Evolutionary conservation across 768 basidiomycete species (phyloP).

Genomic region (Boletus tomentosulus): DNA sequence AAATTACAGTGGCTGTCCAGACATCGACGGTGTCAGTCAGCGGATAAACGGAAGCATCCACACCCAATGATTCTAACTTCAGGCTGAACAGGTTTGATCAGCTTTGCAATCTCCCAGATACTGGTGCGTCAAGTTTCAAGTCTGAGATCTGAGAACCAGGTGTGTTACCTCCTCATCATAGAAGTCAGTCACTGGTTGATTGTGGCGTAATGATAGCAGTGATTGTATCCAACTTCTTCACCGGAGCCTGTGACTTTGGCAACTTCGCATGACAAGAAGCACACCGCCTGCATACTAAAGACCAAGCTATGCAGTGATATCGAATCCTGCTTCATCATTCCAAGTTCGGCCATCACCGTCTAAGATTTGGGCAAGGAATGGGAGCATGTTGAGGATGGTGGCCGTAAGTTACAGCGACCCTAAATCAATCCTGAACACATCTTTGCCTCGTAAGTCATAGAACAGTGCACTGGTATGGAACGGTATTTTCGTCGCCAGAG

Average conservation of each 20-base stretch:
- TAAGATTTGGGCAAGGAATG: background rate
- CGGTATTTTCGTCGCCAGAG: background rate
- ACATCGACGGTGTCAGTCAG: background rate
- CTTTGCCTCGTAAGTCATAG: background rate
- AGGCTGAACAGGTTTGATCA: background rate
- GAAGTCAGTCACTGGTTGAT: background rate
- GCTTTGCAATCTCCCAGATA: background rate
- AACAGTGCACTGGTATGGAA: constrained; percentile 7
- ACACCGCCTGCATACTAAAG: constrained; percentile 6
- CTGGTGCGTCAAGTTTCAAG: background rate
- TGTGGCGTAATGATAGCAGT: background rate
- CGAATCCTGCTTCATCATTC: background rate
- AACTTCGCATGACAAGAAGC: background rate
- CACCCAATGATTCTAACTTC: background rate
- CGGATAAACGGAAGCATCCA: background rate
- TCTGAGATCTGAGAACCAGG: background rate
- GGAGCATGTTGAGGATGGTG: background rate
- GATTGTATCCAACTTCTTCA: background rate
- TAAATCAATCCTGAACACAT: background rate
- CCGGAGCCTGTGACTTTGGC: background rate
- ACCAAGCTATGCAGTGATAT: constrained; percentile 1
- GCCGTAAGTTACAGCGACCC: background rate
- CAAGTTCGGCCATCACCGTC: background rate
- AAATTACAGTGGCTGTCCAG: background rate
- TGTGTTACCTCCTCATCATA: background rate